A percentile compares a stretch with the other conserved stretches of the same genome.
phyloP scores from a whole-genome alignment of 768 basidiomycete species.

The Guyanaporus albipodus region DNA sequence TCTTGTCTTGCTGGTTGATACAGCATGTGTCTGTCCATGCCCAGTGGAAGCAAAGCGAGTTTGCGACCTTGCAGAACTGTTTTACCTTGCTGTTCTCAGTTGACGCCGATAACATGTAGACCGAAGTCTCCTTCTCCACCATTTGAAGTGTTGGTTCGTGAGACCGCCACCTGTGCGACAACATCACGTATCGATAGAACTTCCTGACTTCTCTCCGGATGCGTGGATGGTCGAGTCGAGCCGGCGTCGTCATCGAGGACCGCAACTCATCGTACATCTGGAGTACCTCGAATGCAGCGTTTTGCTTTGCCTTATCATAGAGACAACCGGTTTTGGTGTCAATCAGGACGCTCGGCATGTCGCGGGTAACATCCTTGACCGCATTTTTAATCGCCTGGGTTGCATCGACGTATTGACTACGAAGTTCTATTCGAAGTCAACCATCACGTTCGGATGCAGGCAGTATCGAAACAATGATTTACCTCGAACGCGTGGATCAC shows the following conservation, averaged over 20 bases:
- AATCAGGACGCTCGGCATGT: background rate
- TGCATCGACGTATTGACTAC: no score
- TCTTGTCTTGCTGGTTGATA: background rate
- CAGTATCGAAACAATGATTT: no score
- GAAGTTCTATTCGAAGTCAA: no score
- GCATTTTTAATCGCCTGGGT: no score
- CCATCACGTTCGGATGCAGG: no score
- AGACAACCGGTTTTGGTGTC: background rate
- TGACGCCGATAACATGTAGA: background rate
- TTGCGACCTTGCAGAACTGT: background rate
- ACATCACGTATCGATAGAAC: conserved; percentile 1
- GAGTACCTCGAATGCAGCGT: background rate
- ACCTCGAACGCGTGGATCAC: no score
- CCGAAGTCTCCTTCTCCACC: background rate
- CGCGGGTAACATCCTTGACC: no score
- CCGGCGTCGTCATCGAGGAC: background rate
- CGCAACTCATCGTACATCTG: background rate
- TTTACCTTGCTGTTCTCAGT: background rate
- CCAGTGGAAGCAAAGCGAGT: background rate
- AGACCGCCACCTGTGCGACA: conserved; percentile 3
- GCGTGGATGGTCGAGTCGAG: background rate
- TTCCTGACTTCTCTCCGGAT: background rate
- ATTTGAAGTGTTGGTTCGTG: background rate
- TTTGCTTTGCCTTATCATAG: background rate
- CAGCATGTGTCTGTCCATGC: conserved; percentile 1